Evolutionary conservation across 441 rosid genomes (phyloP), one percentile per base, ranked within the genome.

Genomic region (Erysimum cheiri): DNA sequence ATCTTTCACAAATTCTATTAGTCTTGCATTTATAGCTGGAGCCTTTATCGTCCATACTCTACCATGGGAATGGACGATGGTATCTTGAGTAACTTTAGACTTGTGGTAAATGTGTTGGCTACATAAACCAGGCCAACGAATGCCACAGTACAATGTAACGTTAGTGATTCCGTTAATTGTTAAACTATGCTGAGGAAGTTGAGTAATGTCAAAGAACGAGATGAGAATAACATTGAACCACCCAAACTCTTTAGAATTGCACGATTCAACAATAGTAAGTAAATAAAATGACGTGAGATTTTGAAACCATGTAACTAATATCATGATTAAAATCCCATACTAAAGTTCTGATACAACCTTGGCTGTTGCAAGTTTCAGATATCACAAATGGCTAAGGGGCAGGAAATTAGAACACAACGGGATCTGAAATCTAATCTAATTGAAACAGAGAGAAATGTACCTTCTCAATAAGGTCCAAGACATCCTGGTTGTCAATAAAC

Each of bases 401-500:
- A 55, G 26, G 19, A 35, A 69, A 40, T 29, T 36, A 76, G 49
- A 39, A 52, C 55, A 71, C 40, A 40, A 36, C 31, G 12, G 31
- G 6, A 67, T 69, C n/a, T 60, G 14, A 57, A 59, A 31, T 8
- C 14, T 31, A 70, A 58, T 14, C 71, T 40, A n/a, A 63, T 29
- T 73, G 64, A 15, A 68, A 43, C 49, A 43, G 48, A 36, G 69
- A 29, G 64, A 74, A 76, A 75, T 15, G 17, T 69, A 94, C 98
- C 98, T 94, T 94, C 81, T 94, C 97, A 57, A 94, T 92, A 73
- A 94, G 81, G 80, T 94, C 97, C 77, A 94, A 68, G 64, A 94
- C 97, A 82, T 94, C 98, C 80, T 94, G 98, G 75, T 94, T 94
- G 85, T 94, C 98, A 47, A 94, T 84, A 76, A 91, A 94, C 69